phyloP scores from a whole-genome alignment of 2,329 filamentous ascomycete species.

The Didymosphaeria variabile region DNA sequence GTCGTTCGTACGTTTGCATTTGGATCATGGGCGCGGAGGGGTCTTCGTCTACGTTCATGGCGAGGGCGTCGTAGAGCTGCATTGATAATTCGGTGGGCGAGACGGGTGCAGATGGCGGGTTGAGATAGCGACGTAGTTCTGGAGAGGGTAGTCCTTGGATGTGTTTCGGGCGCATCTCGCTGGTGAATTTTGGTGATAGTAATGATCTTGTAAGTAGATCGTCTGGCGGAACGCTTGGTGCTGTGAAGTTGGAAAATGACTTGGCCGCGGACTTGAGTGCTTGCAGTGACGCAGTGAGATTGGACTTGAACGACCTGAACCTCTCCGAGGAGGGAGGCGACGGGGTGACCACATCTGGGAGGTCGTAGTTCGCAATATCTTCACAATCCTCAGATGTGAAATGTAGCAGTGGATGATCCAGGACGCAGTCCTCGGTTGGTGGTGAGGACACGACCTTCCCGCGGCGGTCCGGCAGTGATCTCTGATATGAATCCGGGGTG shows the following conservation, averaged over 20 bases:
- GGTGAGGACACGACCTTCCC: slow-evolving; percentile 59
- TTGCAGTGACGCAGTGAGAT: slow-evolving; percentile 69
- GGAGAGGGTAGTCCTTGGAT: slow-evolving; percentile 63
- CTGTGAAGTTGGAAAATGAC: slow-evolving; percentile 67
- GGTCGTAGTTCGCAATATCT: slow-evolving; percentile 41
- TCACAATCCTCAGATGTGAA: slow-evolving; percentile 46
- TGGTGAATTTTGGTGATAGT: slow-evolving; percentile 65
- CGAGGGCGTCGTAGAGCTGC: slow-evolving; percentile 51
- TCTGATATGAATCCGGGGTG: slow-evolving; percentile 45
- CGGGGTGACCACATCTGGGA: slow-evolving; percentile 32
- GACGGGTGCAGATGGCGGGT: slow-evolving; percentile 59
- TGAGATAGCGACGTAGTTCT: slow-evolving; percentile 68
- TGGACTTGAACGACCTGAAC: slow-evolving; percentile 67
- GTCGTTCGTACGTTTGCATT: slow-evolving; percentile 67
- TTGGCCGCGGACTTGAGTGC: slow-evolving; percentile 69
- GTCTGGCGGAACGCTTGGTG: slow-evolving; percentile 62
- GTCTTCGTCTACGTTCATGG: slow-evolving; percentile 43
- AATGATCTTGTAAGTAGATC: slow-evolving; percentile 69
- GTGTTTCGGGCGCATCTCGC: slow-evolving; percentile 67
- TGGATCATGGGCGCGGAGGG: slow-evolving; percentile 65
- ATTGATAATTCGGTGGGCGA: slow-evolving; percentile 50
- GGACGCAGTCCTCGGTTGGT: slow-evolving; percentile 61
- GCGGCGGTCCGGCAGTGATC: slow-evolving; percentile 49
- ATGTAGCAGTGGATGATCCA: slow-evolving; percentile 66
- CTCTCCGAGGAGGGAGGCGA: slow-evolving; percentile 39